Evolutionary conservation across 2,329 filamentous ascomycete species (phyloP).

Genomic region (Penicillium aurantiogriseum): DNA sequence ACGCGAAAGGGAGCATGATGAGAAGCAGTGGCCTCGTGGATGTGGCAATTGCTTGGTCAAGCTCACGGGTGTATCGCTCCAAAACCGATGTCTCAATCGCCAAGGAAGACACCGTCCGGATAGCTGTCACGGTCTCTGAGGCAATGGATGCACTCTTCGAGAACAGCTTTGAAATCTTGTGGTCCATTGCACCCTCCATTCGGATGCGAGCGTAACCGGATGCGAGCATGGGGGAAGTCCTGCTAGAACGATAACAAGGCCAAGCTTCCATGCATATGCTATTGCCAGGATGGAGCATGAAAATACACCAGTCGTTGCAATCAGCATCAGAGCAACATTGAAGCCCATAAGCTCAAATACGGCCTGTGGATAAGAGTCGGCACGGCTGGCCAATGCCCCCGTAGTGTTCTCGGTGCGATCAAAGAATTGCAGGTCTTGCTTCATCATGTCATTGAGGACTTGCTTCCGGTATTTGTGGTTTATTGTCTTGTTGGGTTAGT

Average conservation of each 20-base stretch:
- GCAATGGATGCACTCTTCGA: conserved; percentile 44
- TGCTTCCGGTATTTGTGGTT: conserved; percentile 20
- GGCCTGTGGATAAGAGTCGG: conserved; percentile 39
- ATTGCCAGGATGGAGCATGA: conserved; percentile 50
- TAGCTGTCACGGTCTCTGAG: conserved; percentile 50
- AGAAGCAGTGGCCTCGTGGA: conserved; percentile 22
- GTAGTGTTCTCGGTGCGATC: conserved; percentile 32
- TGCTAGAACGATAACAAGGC: conserved; percentile 49
- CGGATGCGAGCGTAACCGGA: conserved; percentile 51
- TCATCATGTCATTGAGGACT: conserved; percentile 25
- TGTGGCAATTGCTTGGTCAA: conserved; percentile 21
- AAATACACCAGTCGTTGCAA: conserved; percentile 48
- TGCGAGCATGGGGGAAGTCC: conserved; percentile 48
- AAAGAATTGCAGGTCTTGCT: conserved; percentile 34
- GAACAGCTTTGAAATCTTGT: conserved; percentile 27
- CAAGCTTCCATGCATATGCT: conserved; percentile 52
- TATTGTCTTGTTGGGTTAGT: conserved; percentile 1
- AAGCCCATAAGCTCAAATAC: conserved; percentile 49
- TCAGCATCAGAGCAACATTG: conserved; percentile 51
- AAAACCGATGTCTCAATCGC: conserved; percentile 46
- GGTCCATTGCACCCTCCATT: conserved; percentile 39
- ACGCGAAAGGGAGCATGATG: conserved; percentile 30
- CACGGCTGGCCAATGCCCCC: conserved; percentile 28
- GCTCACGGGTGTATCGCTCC: conserved; percentile 23
- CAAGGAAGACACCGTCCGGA: conserved; percentile 50